Percentiles rank a stretch among this genome's conserved stretches.
phyloP scores from a whole-genome alignment of 2,329 filamentous ascomycete genomes.

The Alternaria panax region DNA sequence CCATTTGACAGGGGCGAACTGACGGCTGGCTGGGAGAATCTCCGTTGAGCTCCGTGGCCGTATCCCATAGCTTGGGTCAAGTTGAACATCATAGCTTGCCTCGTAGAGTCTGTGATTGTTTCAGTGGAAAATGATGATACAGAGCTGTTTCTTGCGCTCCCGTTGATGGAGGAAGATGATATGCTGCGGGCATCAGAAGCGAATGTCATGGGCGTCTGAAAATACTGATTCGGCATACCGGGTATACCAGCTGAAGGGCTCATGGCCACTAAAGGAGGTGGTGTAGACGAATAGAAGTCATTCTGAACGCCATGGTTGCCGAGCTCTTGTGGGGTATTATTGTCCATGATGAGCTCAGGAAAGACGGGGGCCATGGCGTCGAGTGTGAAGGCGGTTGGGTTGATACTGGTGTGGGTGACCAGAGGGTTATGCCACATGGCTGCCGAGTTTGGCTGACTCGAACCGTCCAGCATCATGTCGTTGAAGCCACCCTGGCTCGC shows the following conservation, averaged over 20 bases:
- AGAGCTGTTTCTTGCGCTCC: slow-evolving; percentile 68
- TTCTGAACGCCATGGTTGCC: slow-evolving; percentile 71
- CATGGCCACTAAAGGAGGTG: slow-evolving; percentile 76
- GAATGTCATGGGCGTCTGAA: slow-evolving; percentile 72
- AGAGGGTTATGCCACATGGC: slow-evolving; percentile 55
- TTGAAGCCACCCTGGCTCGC: slow-evolving; percentile 91
- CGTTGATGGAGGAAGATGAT: slow-evolving; percentile 73
- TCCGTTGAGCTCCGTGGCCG: slow-evolving; percentile 58
- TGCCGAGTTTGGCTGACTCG: slow-evolving; percentile 49
- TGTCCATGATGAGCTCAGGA: slow-evolving; percentile 71
- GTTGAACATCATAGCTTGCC: slow-evolving; percentile 68
- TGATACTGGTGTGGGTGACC: slow-evolving; percentile 72
- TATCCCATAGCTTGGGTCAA: slow-evolving; percentile 66
- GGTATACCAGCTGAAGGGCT: slow-evolving; percentile 73
- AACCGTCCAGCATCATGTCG: slow-evolving; percentile 87
- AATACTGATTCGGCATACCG: slow-evolving; percentile 65
- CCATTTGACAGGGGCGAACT: slow-evolving; percentile 58
- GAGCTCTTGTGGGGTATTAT: slow-evolving; percentile 78
- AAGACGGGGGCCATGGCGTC: slow-evolving; percentile 78
- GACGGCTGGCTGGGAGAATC: slow-evolving; percentile 66
- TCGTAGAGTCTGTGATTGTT: slow-evolving; percentile 71
- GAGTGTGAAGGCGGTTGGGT: slow-evolving; percentile 72
- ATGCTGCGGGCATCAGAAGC: slow-evolving; percentile 70
- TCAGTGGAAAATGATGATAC: slow-evolving; percentile 68
- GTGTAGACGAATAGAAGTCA: slow-evolving; percentile 81